Evolutionary conservation across 352 stramenopile species (phyloP).

Genomic region (Phytophthora tentaculata): DNA sequence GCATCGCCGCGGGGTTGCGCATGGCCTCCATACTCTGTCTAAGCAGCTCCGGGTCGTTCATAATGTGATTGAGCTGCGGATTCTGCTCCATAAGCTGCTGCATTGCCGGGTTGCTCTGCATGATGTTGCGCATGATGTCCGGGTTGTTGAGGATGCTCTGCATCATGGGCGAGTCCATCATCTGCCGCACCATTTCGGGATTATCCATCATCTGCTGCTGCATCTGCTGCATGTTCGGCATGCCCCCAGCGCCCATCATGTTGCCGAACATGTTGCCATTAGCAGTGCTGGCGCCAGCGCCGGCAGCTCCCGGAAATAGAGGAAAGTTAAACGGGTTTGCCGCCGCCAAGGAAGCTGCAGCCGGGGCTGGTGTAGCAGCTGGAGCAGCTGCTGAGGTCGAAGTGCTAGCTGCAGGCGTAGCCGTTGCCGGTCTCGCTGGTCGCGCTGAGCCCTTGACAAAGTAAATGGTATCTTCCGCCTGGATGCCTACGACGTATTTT

Average conservation of each 20-base stretch:
- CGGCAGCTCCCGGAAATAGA: conserved; percentile 43
- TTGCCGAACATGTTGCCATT: conserved; percentile 66
- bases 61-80: conserved; percentile 95
- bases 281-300: conserved; percentile 12
- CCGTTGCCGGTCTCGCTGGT: conserved; percentile 16
- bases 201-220: conserved; percentile 92
- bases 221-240: conserved; percentile 76
- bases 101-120: conserved; percentile 97
- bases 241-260: conserved; percentile 43
- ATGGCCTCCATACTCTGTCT: conserved; percentile 97
- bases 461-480: conserved; percentile 82
- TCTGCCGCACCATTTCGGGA: conserved; percentile 87
- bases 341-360: conserved; percentile 13
- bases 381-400: conserved; percentile 17
- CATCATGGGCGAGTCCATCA: conserved; percentile 92
- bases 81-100: conserved; percentile 95
- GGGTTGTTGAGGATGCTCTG: conserved; percentile 96
- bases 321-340: conserved; percentile 65
- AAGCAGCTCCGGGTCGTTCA: conserved; percentile 96
- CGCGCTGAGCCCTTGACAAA: conserved; percentile 80
- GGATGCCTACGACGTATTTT: conserved; percentile 53
- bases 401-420: conserved; percentile 22
- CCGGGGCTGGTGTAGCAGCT: conserved; percentile 25
- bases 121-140: conserved; percentile 95
- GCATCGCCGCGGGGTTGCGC: conserved; percentile 95